Conservation (phyloP, 164 flowering plant genomes). For the Stephania yunnanensis region DNA sequence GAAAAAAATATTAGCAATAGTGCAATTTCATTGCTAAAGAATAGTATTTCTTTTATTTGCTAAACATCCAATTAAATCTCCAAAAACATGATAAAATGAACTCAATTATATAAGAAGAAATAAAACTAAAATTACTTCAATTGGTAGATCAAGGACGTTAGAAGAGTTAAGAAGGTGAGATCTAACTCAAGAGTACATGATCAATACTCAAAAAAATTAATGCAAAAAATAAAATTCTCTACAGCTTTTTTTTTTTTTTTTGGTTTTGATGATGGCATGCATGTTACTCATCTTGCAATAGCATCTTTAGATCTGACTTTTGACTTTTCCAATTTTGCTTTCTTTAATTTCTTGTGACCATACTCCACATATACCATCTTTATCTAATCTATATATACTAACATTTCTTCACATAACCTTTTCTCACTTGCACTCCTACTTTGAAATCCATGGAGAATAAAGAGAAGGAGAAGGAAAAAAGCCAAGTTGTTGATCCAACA, state of each 20-base stretch:
- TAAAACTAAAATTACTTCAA: too few species aligned
- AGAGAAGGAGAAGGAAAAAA: slow-evolving; percentile 8
- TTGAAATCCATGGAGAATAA: background rate
- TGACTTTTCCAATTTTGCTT: slow-evolving; percentile 2
- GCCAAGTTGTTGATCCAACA: slow-evolving; percentile 9
- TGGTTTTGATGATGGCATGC: background rate
- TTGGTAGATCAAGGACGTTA: background rate
- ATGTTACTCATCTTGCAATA: slow-evolving; percentile 4
- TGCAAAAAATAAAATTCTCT: background rate
- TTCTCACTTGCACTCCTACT: background rate
- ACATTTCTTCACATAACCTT: background rate
- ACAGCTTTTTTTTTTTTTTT: background rate
- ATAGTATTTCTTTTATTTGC: too few species aligned
- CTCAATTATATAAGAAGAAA: too few species aligned
- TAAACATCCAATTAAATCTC: too few species aligned
- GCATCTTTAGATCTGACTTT: slow-evolving; percentile 8
- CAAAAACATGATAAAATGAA: too few species aligned
- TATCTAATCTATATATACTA: background rate
- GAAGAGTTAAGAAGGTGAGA: background rate
- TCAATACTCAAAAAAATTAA: background rate
- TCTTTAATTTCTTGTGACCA: background rate
- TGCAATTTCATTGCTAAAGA: too few species aligned
- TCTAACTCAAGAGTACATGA: background rate
- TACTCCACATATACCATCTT: background rate
- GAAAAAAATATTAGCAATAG: too few species aligned